Evolutionary conservation across 805 yeast species (phyloP), one percentile per base, ranked within the genome.

Genomic region (Myxozyma udenii): DNA sequence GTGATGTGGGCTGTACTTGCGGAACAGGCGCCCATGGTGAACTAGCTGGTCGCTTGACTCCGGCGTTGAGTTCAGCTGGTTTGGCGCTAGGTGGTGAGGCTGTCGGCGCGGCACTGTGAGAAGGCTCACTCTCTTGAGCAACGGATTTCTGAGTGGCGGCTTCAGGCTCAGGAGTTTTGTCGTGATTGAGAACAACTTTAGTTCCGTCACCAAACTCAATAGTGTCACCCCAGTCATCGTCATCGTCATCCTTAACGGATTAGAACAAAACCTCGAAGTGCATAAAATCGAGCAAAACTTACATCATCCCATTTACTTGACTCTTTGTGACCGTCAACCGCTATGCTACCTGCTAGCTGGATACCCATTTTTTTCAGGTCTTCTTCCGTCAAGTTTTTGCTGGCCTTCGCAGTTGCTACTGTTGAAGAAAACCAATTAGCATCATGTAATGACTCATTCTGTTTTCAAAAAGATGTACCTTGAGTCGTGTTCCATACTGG

Each of bases 281-380:
- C 1, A 16, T 6, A 4, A 37, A 37, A 44, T 16, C 14, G 40
- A 35, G 12, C 4, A 41, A 1, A 21, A 48, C 53, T 19, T 41
- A 55, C 58, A 19, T 55, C 68, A 33, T 65, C 73, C 74, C 74
- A 71, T 57, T 64, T 64, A 14, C n/a, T n/a, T 53, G 65, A 55
- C 40, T 64, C 62, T 23, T 62, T 55, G 21, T 50, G 40, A 28
- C 14, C 33, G 14, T 61, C 55, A 21, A 64, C 58, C 12, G 64
- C 59, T 26, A 67, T 60, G 19, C 72, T 57, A 25, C 62, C 65
- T 2, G 71, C 64, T 18, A 69, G 61, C 26, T 62, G 64, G 39
- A 69, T 70, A 5, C 72, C 72, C 51, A 57, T 61, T 46, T 64
- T 66, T 50, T 60, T 51, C 26, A 68, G 62, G 41, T 70, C 72